These are phyloP conservation scores for Phialocephala sp. DNA, from an alignment of 2,329 filamentous ascomycete genomes.

Conservation along the genomic window DNA sequence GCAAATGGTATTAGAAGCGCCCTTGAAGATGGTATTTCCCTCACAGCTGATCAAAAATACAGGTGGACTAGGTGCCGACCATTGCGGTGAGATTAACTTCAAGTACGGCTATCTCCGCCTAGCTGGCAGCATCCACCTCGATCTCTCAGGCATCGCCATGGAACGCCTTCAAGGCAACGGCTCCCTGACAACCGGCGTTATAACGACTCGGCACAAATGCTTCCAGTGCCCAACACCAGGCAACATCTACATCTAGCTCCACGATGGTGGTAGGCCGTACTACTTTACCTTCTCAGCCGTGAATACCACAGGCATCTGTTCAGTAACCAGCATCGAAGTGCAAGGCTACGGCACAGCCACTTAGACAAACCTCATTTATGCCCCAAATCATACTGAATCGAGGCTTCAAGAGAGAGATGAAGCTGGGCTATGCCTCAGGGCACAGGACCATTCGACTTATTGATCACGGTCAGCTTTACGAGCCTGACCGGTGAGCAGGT, in stretches of 20 bases:
- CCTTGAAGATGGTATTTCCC: background rate
- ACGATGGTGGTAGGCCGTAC: slow-evolving; percentile 24
- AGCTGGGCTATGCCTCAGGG: slow-evolving; percentile 23
- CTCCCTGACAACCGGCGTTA: slow-evolving; percentile 18
- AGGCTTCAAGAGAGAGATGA: slow-evolving; percentile 27
- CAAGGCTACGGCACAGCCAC: slow-evolving; percentile 14
- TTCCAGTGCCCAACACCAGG: slow-evolving; percentile 22
- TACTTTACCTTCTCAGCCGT: slow-evolving; percentile 24
- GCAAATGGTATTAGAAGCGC: slow-evolving; percentile 28
- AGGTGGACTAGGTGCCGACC: slow-evolving; percentile 24
- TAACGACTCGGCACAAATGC: slow-evolving; percentile 26
- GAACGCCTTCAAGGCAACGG: slow-evolving; percentile 25
- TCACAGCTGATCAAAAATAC: no score
- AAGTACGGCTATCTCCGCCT: slow-evolving; percentile 25
- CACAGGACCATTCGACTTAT: slow-evolving; percentile 19
- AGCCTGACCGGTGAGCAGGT: slow-evolving; percentile 24
- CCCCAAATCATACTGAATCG: slow-evolving; percentile 20
- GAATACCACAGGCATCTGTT: slow-evolving; percentile 21
- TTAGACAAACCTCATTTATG: slow-evolving; percentile 22
- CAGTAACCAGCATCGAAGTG: slow-evolving; percentile 21
- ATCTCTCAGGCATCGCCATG: slow-evolving; percentile 29
- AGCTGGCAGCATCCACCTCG: slow-evolving; percentile 21
- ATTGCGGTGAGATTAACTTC: slow-evolving; percentile 25
- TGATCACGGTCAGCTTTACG: slow-evolving; percentile 22
- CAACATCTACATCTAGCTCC: slow-evolving; percentile 26